Percentiles rank a stretch among this genome's conserved stretches.
Evolutionary conservation across 345 rosid genomes (phyloP).

Genomic region (Melastoma malabathricum): DNA sequence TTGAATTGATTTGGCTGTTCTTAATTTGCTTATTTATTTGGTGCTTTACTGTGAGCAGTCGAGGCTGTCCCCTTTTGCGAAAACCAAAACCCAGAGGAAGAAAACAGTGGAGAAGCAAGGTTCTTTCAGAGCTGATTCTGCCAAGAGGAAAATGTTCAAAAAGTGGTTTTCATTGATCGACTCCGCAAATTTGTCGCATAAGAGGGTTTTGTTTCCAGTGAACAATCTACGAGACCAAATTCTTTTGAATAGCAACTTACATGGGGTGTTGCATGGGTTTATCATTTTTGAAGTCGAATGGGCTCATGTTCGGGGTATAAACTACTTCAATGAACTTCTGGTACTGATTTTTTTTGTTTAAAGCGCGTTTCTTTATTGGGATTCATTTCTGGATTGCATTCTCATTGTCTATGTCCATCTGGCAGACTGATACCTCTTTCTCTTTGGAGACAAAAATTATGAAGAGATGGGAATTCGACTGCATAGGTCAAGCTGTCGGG

Average conservation of each 20-base stretch:
- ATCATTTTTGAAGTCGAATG: conserved; percentile 85
- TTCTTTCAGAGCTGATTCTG: conserved; percentile 16
- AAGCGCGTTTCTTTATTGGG: background rate
- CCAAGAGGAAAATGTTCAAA: conserved; percentile 26
- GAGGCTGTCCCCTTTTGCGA: conserved; percentile 96
- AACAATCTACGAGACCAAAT: conserved; percentile 53
- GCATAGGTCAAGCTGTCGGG: conserved; percentile 61
- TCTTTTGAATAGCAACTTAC: conserved; percentile 52
- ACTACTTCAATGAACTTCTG: conserved; percentile 89
- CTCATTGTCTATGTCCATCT: conserved; percentile 1
- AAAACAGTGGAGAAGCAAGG: conserved; percentile 28
- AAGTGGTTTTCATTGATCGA: conserved; percentile 65
- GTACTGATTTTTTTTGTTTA: conserved; percentile 27
- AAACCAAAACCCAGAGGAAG: conserved; percentile 44
- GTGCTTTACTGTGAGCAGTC: conserved; percentile 32
- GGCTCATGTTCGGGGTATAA: conserved; percentile 77
- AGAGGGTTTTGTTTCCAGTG: conserved; percentile 47
- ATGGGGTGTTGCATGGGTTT: conserved; percentile 71
- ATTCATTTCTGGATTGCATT: background rate
- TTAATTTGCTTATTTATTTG: background rate
- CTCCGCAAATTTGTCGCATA: conserved; percentile 42
- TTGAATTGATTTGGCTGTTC: background rate
- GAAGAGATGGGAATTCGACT: conserved; percentile 97
- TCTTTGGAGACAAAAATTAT: conserved; percentile 81
- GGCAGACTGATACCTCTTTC: conserved; percentile 88